Percentiles rank a stretch among this genome's conserved stretches.
Conservation (phyloP, 1,284 basidiomycete species). For the Papiliotrema nemorosa region DNA sequence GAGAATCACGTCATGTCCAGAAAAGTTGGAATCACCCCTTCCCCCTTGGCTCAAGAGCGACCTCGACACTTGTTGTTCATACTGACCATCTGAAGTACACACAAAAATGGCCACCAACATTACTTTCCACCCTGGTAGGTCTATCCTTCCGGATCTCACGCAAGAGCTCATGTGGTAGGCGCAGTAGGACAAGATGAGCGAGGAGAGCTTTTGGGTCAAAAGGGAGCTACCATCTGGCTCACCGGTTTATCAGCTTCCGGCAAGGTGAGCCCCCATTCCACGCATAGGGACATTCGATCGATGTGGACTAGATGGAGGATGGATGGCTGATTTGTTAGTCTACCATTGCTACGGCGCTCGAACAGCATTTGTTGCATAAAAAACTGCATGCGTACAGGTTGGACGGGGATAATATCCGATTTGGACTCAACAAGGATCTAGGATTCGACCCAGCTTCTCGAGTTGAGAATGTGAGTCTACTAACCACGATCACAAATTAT, state of each 20-base stretch:
- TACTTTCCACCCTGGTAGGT: slow-evolving; percentile 79
- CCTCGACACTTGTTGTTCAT: no score
- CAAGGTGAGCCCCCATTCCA: slow-evolving; percentile 57
- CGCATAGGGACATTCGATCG: not conserved
- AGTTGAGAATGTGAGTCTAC: slow-evolving; percentile 69
- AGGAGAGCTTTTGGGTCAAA: slow-evolving; percentile 64
- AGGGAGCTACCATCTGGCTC: slow-evolving; percentile 86
- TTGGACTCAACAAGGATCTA: slow-evolving; percentile 96
- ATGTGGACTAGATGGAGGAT: slow-evolving; percentile 1
- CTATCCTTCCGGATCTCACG: slow-evolving; percentile 46
- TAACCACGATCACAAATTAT: not conserved
- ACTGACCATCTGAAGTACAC: no score
- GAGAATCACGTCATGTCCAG: no score
- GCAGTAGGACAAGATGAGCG: slow-evolving; percentile 70
- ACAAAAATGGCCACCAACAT: slow-evolving; percentile 75
- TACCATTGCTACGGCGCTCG: slow-evolving; percentile 93
- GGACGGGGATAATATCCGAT: slow-evolving; percentile 95
- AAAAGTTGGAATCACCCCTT: no score
- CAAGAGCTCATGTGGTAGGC: slow-evolving; percentile 51
- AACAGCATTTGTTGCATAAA: slow-evolving; percentile 88
- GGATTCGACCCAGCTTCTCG: slow-evolving; percentile 93
- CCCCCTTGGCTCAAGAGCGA: no score
- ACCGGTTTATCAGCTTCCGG: slow-evolving; percentile 90
- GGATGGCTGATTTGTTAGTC: slow-evolving; percentile 58
- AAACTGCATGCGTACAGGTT: slow-evolving; percentile 85